Base-by-base conservation (phyloP, 2,329 filamentous ascomycete genomes). In the Huntiella bhutanensis region DNA sequence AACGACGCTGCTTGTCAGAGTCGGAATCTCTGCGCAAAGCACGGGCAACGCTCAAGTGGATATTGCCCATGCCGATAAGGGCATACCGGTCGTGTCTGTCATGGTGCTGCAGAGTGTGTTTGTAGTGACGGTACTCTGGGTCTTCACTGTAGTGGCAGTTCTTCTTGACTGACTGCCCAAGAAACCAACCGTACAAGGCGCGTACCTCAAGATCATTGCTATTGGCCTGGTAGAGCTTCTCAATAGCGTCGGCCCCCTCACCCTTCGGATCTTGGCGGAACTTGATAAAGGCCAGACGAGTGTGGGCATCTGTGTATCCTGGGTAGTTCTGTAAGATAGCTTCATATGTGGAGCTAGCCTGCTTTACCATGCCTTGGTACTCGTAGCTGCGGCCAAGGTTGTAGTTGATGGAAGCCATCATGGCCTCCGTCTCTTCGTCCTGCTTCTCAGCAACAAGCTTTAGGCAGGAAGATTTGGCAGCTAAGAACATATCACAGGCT, bases 61-160 rank as follows among this genome's bases (percentile, higher is more conserved):
- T 67, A 59, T 98, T 98, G 37, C 91, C 91, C 88, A 98, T 96
- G 11, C 84, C 88, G 19, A 92, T 87, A 22, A 98, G 68, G 4
- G 91, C 85, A 60, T 98, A 98, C n/a, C 85, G 74, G 59, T 98
- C 91, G 59, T 98, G 91, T 69, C 96, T 98, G 65, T 98, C 88
- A 59, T 86, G 81, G 53, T 87, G 78, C 59, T 93, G 85, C 28
- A 98, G 67, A 0, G 88, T 96, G 60, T 95, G 86, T 64, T 96
- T 98, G 69, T 92, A 92, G 59, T 95, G 87, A 3, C 86, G 77
- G 55, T 94, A 80, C 60, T 98, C 91, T 33, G 79, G 77, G 57
- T 98, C 92, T 57, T 96, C 87, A 12, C 77, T 77, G 50, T 95
- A 71, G 57, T 91, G 88, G 44, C 74, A 66, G 3, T 79, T 77